Base-by-base conservation (phyloP, 768 basidiomycete genomes). In the Myochromella boudieri region DNA sequence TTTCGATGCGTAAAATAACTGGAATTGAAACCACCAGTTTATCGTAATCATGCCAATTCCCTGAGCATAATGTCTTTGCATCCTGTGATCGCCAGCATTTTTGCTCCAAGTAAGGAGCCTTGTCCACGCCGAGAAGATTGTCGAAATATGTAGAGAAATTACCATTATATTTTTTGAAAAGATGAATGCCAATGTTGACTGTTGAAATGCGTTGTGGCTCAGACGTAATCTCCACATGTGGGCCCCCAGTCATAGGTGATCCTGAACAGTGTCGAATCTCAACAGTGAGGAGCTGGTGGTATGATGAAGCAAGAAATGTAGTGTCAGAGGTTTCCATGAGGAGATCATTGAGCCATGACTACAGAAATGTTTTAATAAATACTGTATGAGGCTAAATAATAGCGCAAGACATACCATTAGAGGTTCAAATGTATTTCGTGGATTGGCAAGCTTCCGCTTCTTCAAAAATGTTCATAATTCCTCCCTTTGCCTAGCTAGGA, bases 31-130 rank as follows among this genome's bases (percentile, higher is more conserved):
- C 15, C 14, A 61, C 51, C 26, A 61, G 20, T 7, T 54, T 17
- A 3, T 27, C 42, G 28, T 38, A 7, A 37, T 59, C 52, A 6
- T 41, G 38, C 3, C 53, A 49, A 9, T 3, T 40, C 10, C 59
- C 60, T 21, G 44, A 14, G 28, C 62, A 59, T 3, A 58, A 29
- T 10, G 49, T 27, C 2, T 41, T 31, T 4, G 51, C 49, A 14
- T 64, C 49, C 1, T 53, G 51, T 28, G 51, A 45, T 0, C 59
- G 47, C 58, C 59, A 62, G 20, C 59, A 58, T 32, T 42, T 37
- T 51, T 1, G 61, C 27, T 7, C 22, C 8, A 10, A 9, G n/a
- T 27, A 12, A 3, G 31, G 6, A 20, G 37, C n/a, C 21, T 40
- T 33, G 8, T 48, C 8, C 4, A 41, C 33, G 6, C 31, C 3